Evolutionary conservation across 2,329 filamentous ascomycete genomes (phyloP).

Genomic region (Ceratocystiopsis minuta): DNA sequence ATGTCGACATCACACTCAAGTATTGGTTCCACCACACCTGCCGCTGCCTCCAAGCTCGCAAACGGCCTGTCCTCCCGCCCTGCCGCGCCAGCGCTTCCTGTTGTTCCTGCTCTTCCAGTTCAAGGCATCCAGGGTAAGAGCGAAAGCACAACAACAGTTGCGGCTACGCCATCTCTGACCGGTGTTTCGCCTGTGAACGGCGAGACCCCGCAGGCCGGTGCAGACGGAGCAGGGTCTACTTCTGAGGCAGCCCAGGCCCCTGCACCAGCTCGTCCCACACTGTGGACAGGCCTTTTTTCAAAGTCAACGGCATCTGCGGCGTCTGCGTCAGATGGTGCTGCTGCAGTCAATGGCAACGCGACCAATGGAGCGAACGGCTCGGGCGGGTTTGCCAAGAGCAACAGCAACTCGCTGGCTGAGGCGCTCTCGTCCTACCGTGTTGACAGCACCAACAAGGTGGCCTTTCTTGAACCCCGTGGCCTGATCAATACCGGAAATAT

Average conservation of each 20-base stretch:
- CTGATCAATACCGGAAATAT: slow-evolving; percentile 96
- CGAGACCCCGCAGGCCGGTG: background rate
- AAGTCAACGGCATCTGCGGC: slow-evolving; percentile 12
- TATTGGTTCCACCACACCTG: too few species aligned
- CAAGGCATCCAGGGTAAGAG: background rate
- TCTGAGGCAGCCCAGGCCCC: slow-evolving; percentile 2
- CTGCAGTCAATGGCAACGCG: slow-evolving; percentile 4
- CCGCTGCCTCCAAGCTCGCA: slow-evolving; percentile 1
- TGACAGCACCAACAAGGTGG: slow-evolving; percentile 40
- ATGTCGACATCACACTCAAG: too few species aligned
- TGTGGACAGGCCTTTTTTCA: slow-evolving; percentile 22
- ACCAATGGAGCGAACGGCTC: slow-evolving; percentile 12
- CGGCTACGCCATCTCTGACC: slow-evolving; percentile 1
- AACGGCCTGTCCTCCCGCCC: slow-evolving; percentile 12
- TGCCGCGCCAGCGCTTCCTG: slow-evolving; percentile 23
- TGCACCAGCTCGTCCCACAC: slow-evolving; percentile 14
- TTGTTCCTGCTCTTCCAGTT: slow-evolving; percentile 28
- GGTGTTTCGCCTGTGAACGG: background rate
- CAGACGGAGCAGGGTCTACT: too few species aligned
- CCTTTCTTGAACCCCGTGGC: slow-evolving; percentile 81
- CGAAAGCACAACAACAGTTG: slow-evolving; percentile 1
- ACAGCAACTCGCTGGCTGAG: slow-evolving; percentile 49
- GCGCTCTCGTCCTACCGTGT: slow-evolving; percentile 59
- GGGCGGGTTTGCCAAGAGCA: slow-evolving; percentile 25
- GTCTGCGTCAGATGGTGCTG: background rate